Percentiles rank a stretch among this genome's conserved stretches.
Evolutionary conservation across 2,329 filamentous ascomycete genomes (phyloP).

Genomic region (Trichocomaceae sp.): DNA sequence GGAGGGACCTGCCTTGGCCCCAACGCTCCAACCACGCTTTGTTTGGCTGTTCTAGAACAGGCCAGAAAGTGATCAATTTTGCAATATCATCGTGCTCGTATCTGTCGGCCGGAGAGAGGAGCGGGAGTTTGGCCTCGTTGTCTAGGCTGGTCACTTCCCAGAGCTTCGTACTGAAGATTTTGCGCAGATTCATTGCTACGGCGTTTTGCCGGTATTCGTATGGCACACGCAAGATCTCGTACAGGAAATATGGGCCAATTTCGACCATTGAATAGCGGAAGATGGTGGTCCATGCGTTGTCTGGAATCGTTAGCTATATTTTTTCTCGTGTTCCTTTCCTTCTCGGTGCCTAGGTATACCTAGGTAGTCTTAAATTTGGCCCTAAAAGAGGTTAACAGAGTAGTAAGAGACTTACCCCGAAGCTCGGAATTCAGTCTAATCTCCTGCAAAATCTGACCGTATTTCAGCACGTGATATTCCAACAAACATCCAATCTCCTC

Average conservation of each 20-base stretch:
- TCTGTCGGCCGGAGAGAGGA: not conserved
- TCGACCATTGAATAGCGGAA: conserved; percentile 5
- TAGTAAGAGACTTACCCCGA: not conserved
- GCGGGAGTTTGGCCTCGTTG: not conserved
- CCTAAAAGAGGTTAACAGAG: too few species aligned
- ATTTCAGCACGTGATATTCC: conserved; percentile 12
- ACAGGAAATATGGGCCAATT: conserved; percentile 16
- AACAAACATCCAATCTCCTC: conserved; percentile 18
- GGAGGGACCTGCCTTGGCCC: not conserved
- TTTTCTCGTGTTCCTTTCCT: not conserved
- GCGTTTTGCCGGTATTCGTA: conserved; percentile 15
- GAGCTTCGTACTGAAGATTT: not conserved
- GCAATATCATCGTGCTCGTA: conserved; percentile 14
- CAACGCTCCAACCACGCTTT: not conserved
- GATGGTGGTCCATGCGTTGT: not conserved
- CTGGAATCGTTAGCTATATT: not conserved
- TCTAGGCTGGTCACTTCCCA: conserved; percentile 14
- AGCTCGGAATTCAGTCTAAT: not conserved
- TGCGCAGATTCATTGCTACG: conserved; percentile 1
- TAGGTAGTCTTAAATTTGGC: too few species aligned
- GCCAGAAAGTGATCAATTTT: not conserved
- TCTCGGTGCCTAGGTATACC: too few species aligned
- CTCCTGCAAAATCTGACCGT: not conserved
- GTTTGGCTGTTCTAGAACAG: not conserved
- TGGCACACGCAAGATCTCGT: conserved; percentile 11